A percentile compares a stretch with the other conserved stretches of the same genome.
Conservation (phyloP, 176 grass and related monocot species). For the Eleusine indica region DNA sequence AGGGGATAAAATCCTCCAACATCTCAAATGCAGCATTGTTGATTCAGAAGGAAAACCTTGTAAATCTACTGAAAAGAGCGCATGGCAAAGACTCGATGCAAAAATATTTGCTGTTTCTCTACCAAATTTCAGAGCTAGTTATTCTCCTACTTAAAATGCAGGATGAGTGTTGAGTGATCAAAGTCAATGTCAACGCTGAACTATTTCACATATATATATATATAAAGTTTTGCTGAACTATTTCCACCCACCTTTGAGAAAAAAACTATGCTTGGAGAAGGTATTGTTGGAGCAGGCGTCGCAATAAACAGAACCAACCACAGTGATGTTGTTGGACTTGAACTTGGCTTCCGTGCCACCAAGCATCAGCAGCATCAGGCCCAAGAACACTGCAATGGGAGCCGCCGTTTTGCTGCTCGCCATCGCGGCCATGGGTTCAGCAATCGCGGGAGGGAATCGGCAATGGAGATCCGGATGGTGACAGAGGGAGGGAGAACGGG, state of each 20-base stretch:
- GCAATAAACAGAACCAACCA: constrained; percentile 93
- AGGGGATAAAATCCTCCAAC: not conserved
- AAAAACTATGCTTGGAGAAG: constrained; percentile 96
- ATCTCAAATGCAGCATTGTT: not conserved
- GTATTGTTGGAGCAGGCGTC: constrained; percentile 91
- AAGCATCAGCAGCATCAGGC: constrained; percentile 1
- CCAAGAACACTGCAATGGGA: constrained; percentile 30
- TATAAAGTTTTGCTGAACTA: not conserved
- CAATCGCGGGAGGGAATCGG: constrained; percentile 22
- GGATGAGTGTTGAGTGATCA: not conserved
- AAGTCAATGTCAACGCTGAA: constrained; percentile 8
- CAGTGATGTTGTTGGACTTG: constrained; percentile 77
- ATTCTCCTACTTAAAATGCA: constrained; percentile 9
- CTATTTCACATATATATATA: not conserved
- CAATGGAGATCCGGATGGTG: constrained; percentile 38
- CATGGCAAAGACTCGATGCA: not conserved
- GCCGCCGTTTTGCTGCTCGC: constrained; percentile 35
- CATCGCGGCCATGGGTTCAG: constrained; percentile 29
- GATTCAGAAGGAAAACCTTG: not conserved
- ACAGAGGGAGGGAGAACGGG: not conserved
- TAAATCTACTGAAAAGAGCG: not conserved
- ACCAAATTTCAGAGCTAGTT: constrained; percentile 12
- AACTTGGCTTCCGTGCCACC: constrained; percentile 48
- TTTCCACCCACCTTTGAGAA: constrained; percentile 76
- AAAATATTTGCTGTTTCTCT: not conserved